Evolutionary conservation across 2,329 filamentous ascomycete genomes (phyloP), one percentile per base, ranked within the genome.

Genomic region (Pyrenophora seminiperda): DNA sequence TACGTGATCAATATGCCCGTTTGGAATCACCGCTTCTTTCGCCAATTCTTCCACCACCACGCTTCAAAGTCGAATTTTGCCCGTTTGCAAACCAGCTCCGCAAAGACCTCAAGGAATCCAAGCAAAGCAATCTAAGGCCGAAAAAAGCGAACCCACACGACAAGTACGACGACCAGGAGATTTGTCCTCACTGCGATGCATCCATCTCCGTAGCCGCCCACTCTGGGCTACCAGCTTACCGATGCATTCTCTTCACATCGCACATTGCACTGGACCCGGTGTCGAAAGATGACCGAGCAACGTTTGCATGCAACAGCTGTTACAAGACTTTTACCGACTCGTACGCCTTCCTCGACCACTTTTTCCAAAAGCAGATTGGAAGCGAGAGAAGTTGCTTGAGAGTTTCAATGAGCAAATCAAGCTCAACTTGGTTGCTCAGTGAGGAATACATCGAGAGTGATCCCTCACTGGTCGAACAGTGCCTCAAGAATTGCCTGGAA

Each of bases 291-390:
- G 52, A 63, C n/a, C 50, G 48, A 43, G 63, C 69, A 3, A 67
- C 51, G 6, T 72, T 67, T 36, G 68, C 69, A 1, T 72, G 69
- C 47, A 65, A 59, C 11, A 65, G 67, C 50, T 72, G 69, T 49
- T 69, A 72, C 59, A 72, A 72, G 43, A 63, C 55, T 1, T 71
- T 71, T 14, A 57, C 65, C 18, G 67, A 71, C 24, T 70, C 67
- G 9, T 72, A 71, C 47, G 67, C 63, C 13, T 72, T 71, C 49
- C 59, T 72, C 2, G 69, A 72, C 19, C 69, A 72, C 32, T 50
- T 65, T 3, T 71, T 69, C 41, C 69, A 71, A 47, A 70, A 66
- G 43, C 63, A 70, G 30, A 66, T 66, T 30, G 65, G 67, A 4
- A 69, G 65, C 36, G 67, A 69, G 7, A 41, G 58, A 7, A 70